phyloP scores from a whole-genome alignment of 2,329 filamentous ascomycete genomes.

The Tolypocladium tundrense region DNA sequence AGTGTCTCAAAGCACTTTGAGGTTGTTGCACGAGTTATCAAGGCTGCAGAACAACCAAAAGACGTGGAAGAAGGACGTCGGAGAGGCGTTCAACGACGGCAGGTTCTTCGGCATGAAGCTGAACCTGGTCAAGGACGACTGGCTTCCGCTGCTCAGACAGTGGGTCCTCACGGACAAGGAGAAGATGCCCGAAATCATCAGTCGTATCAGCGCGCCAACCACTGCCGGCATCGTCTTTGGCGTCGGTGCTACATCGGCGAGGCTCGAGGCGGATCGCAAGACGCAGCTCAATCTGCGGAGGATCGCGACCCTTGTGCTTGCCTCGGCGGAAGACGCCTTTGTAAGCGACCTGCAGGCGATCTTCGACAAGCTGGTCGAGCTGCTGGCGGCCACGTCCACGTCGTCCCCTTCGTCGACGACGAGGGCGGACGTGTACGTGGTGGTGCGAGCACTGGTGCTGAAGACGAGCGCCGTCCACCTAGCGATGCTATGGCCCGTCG shows the following conservation, averaged over 20 bases:
- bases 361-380: conserved; percentile 75
- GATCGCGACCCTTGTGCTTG: conserved; percentile 68
- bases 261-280: conserved; percentile 88
- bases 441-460: conserved; percentile 72
- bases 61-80: conserved; percentile 84
- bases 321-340: conserved; percentile 68
- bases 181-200: conserved; percentile 68
- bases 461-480: conserved; percentile 72
- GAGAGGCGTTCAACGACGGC: conserved; percentile 83
- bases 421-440: conserved; percentile 80
- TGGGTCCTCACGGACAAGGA: conserved; percentile 85
- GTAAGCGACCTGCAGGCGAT: conserved; percentile 64
- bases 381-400: conserved; percentile 71
- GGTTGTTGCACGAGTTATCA: conserved; percentile 66
- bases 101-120: conserved; percentile 70
- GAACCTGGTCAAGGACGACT: conserved; percentile 57
- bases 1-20: conserved; percentile 59
- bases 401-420: conserved; percentile 89
- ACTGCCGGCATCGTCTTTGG: conserved; percentile 96
- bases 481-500: conserved; percentile 77
- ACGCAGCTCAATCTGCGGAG: conserved; percentile 84
- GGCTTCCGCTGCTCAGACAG: conserved; percentile 76
- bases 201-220: conserved; percentile 71
- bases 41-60: conserved; percentile 74
- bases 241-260: conserved; percentile 87